These are phyloP conservation scores for Chlamydomonas incerta DNA, from an alignment of 139 green algal genomes.

Conservation along the genomic window DNA sequence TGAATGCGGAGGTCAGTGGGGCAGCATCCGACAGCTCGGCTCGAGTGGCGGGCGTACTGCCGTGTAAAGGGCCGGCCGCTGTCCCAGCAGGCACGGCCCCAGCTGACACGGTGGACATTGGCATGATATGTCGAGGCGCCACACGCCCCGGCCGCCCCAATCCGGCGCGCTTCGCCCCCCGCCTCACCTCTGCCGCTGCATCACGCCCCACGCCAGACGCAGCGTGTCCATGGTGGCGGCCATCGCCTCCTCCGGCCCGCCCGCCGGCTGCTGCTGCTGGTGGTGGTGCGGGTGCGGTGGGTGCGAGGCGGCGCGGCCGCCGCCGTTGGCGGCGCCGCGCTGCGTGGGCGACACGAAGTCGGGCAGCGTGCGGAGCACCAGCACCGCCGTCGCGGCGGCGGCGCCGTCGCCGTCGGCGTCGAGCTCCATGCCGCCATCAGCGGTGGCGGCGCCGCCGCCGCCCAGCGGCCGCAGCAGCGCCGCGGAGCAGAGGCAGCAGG, in stretches of 20 bases:
- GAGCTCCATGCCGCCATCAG: neutral
- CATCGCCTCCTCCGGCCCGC: neutral
- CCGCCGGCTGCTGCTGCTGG: too few species aligned
- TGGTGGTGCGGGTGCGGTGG: too few species aligned
- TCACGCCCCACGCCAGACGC: conserved; percentile 12
- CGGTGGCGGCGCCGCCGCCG: neutral
- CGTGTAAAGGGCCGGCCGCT: too few species aligned
- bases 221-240: conserved; percentile 13
- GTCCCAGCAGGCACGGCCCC: too few species aligned
- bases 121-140: too few species aligned
- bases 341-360: neutral
- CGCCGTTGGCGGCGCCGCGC: neutral
- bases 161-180: too few species aligned
- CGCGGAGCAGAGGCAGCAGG: conserved; percentile 3
- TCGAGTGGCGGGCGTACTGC: too few species aligned
- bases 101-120: too few species aligned
- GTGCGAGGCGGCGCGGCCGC: neutral
- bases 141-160: too few species aligned
- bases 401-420: neutral
- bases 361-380: conserved; percentile 1
- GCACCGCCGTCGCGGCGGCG: neutral
- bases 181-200: conserved; percentile 19
- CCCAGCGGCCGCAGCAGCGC: neutral
- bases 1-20: too few species aligned
- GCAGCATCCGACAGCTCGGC: too few species aligned